Base-by-base conservation (phyloP, 75 land plant genomes). In the Pinus albicaulis region DNA sequence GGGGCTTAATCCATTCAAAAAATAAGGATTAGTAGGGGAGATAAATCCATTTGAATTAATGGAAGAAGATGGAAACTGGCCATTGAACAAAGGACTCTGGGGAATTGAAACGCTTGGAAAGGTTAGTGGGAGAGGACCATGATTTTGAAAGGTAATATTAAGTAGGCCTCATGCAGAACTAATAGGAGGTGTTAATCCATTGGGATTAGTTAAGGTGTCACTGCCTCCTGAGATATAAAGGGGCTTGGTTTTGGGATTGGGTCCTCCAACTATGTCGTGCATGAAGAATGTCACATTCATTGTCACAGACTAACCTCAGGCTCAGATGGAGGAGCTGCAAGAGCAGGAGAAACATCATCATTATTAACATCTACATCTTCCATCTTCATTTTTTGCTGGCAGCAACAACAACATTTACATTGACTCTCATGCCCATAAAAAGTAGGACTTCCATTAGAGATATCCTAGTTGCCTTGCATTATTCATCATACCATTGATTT, bases 261-360 rank as follows among this genome's bases (percentile, higher is more conserved):
- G 8, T 48, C 55, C 72, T 70, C 20, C 72, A 12, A 6, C 38
- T 10, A 48, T 7, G 5, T 70, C 44, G 25, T 70, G 72, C 72
- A 70, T 70, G 55, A 70, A 41, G 72, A 70, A 70, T 55, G 55
- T 70, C 15, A 70, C 38, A 25, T 25, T 70, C 72, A 10, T 70
- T 12, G 48, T 38, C 17, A 5, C 22, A 17, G 72, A 23, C 60
- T 58, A 28, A 28, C 31, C 31, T 28, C 61, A 59, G 61, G 61
- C 52, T 8, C 53, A 48, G 11, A 10, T 12, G 11, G 53, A 48
- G 11, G 11, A 48, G 10, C 53, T 48, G 12, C 1, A 8, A 12
- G 53, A 10, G 53, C 53, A 48, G 53, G 11, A 48, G 53, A 8
- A 8, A 1, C 31, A 31, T 48, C 53, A 10, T 11, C 53, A 48